Percentiles rank a stretch among this genome's conserved stretches.
Conservation (phyloP, 2,329 filamentous ascomycete species). For the Clathrospora elynae region DNA sequence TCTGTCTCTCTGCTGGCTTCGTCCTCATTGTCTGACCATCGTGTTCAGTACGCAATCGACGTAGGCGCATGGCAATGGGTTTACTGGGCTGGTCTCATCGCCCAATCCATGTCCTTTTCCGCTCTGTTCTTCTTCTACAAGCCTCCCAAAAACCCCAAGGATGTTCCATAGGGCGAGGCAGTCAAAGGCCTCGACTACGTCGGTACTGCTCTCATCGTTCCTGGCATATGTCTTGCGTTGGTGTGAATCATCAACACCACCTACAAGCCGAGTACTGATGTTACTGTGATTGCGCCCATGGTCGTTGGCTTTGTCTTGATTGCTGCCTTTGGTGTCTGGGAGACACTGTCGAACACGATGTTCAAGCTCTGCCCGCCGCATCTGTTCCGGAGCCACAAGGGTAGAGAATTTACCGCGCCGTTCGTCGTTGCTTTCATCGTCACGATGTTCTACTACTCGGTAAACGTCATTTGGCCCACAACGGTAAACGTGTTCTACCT, state of each 20-base stretch:
- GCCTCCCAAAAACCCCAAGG: slow-evolving; percentile 38
- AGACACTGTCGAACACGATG: slow-evolving; percentile 32
- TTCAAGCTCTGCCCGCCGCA: slow-evolving; percentile 48
- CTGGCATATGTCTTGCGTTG: slow-evolving; percentile 34
- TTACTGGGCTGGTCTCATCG: slow-evolving; percentile 31
- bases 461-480: slow-evolving; percentile 54
- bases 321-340: slow-evolving; percentile 44
- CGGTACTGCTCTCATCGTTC: slow-evolving; percentile 35
- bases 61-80: slow-evolving; percentile 29
- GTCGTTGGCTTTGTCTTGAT: slow-evolving; percentile 43
- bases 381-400: slow-evolving; percentile 54
- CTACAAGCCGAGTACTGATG: slow-evolving; percentile 28
- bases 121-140: slow-evolving; percentile 29
- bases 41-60: slow-evolving; percentile 28
- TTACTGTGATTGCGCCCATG: slow-evolving; percentile 41
- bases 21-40: slow-evolving; percentile 50
- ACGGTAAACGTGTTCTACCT: slow-evolving; percentile 57
- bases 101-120: slow-evolving; percentile 29
- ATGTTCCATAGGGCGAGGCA: slow-evolving; percentile 30
- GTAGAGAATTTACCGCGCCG: slow-evolving; percentile 56
- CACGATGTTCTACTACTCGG: slow-evolving; percentile 60
- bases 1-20: slow-evolving; percentile 43
- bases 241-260: slow-evolving; percentile 45
- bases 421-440: slow-evolving; percentile 55
- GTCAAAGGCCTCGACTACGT: slow-evolving; percentile 42